Evolutionary conservation across 495 filamentous ascomycete species (phyloP), one percentile per base, ranked within the genome.

Genomic region (Penicillium goetzii): DNA sequence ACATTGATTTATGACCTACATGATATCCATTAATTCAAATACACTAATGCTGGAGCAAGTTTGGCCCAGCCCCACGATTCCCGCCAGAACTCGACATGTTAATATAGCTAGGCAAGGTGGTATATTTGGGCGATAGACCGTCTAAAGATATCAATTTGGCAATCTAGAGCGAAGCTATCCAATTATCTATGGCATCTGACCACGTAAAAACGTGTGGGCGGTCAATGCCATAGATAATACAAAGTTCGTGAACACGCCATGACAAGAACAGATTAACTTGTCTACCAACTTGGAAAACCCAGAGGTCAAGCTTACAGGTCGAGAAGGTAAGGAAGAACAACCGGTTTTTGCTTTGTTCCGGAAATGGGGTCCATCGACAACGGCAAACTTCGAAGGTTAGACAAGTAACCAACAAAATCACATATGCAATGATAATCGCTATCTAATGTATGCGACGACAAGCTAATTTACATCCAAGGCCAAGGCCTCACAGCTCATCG

Each of bases 401-500:
- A 3, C 32, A 32, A 23, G 3, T 56, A 26, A 32, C 21, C 40
- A 36, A 25, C 41, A 34, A 34, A 26, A 11, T 14, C 33, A 52
- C 17, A 17, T 43, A 36, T 49, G 56, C 36, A 33, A 58, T 38
- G 11, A 52, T 23, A 54, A 58, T 56, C 47, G n/a, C 33, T 59
- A 61, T 62, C 52, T 58, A 67, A 61, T 72, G 50, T 63, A 69
- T 62, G 49, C 51, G 34, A 59, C 33, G 47, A 36, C 52, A 36
- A 50, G 40, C 34, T 63, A 72, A 62, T 72, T 67, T 73, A 70
- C 69, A 76, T 59, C 43, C 45, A 57, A 61, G 12, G 12, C 21
- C 23, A 12, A 64, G 52, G 21, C 55, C 63, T 56, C 71, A 82
- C 61, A 82, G 64, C 69, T 82, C 80, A 51, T 82, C 80, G 63